Evolutionary conservation across 495 filamentous ascomycete species (phyloP).

Genomic region (Daldinia grandis): DNA sequence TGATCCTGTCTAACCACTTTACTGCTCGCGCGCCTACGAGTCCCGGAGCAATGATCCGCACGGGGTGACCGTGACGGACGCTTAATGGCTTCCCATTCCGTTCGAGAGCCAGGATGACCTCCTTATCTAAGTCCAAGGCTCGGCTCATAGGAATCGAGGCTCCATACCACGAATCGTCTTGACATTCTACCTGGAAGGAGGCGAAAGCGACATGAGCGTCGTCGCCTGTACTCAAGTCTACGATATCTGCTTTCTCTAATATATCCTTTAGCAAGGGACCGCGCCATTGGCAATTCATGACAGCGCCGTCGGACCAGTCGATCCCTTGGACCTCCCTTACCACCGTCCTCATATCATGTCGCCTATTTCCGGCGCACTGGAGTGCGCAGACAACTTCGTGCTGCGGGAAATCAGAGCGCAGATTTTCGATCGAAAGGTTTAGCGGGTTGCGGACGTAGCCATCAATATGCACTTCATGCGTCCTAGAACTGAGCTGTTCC

Average conservation of each 20-base stretch:
- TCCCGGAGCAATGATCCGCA: conserved; percentile 65
- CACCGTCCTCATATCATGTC: conserved; percentile 62
- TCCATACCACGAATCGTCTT: conserved; percentile 57
- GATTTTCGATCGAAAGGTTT: conserved; percentile 34
- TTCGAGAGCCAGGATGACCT: conserved; percentile 64
- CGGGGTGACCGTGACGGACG: conserved; percentile 63
- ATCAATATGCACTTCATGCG: conserved; percentile 9
- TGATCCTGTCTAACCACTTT: conserved; percentile 68
- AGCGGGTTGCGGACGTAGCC: conserved; percentile 4
- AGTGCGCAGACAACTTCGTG: conserved; percentile 61
- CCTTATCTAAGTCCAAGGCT: conserved; percentile 58
- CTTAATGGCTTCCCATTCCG: conserved; percentile 63
- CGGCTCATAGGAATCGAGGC: conserved; percentile 63
- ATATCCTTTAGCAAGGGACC: conserved; percentile 63
- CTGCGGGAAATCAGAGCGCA: conserved; percentile 57
- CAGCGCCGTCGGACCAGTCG: conserved; percentile 63
- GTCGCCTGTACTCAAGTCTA: not conserved
- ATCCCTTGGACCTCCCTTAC: conserved; percentile 60
- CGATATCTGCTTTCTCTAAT: conserved; percentile 54
- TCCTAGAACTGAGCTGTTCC: conserved; percentile 3
- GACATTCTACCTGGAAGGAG: conserved; percentile 19
- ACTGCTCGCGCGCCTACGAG: conserved; percentile 65
- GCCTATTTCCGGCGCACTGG: conserved; percentile 66
- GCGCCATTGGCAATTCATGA: conserved; percentile 65
- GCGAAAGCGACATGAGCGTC: conserved; percentile 11